Evolutionary conservation across 768 basidiomycete species (phyloP).

Genomic region (Candolleomyces eurysporus): DNA sequence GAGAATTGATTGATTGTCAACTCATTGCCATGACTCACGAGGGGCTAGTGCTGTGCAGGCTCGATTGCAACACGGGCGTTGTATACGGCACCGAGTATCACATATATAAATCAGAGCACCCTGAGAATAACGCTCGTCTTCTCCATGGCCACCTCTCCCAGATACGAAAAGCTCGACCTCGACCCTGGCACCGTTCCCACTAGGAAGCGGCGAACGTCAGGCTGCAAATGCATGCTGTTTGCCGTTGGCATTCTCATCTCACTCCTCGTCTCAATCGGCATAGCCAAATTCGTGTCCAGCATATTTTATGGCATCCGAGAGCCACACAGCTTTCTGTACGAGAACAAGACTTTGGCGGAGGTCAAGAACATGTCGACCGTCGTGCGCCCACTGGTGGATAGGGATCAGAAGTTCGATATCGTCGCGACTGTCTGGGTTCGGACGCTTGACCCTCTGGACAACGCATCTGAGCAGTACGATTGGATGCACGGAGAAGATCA

Average conservation of each 20-base stretch:
- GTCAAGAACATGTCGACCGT: constrained; percentile 9
- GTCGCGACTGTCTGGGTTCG: constrained; percentile 18
- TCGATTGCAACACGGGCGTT: no score
- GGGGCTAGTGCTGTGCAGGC: no score
- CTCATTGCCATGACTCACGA: no score
- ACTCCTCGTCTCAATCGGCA: not conserved
- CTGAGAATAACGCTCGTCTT: no score
- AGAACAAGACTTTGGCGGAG: not conserved
- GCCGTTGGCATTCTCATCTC: not conserved
- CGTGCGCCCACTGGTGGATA: constrained; percentile 15
- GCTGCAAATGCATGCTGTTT: not conserved
- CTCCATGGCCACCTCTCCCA: not conserved
- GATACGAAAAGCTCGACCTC: constrained; percentile 1
- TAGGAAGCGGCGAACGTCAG: constrained; percentile 7
- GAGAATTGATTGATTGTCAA: no score
- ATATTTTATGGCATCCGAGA: not conserved
- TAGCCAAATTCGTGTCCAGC: not conserved
- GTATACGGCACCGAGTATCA: not conserved
- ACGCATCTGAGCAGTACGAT: not conserved
- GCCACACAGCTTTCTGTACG: constrained; percentile 4
- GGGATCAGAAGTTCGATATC: constrained; percentile 15
- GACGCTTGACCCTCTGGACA: no score
- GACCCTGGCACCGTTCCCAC: constrained; percentile 5
- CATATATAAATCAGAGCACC: no score
- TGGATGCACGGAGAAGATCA: constrained; percentile 10